Conservation (phyloP, 805 yeast genomes). For the Lipomyces oligophaga region DNA sequence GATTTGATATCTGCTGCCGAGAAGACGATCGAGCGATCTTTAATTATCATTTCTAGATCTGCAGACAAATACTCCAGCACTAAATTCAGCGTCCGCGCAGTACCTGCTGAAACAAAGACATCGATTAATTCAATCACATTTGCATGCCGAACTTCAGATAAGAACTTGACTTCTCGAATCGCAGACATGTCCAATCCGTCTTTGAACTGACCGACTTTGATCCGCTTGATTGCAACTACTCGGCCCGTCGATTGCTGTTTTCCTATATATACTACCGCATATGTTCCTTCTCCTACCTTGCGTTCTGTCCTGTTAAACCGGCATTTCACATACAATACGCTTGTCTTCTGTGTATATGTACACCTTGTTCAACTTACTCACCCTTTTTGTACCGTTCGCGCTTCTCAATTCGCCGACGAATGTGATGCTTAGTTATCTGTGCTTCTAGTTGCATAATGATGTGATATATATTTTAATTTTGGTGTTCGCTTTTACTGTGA, state of each 20-base stretch:
- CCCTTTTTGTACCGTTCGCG: no score
- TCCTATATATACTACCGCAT: slow-evolving; percentile 78
- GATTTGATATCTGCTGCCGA: slow-evolving; percentile 83
- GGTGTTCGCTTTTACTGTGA: no score
- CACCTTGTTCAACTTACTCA: no score
- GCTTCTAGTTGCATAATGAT: no score
- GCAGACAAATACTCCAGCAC: slow-evolving; percentile 92
- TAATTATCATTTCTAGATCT: slow-evolving; percentile 84
- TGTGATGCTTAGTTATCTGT: no score
- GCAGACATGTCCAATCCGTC: slow-evolving; percentile 99
- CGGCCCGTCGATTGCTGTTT: slow-evolving; percentile 44
- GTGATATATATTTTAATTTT: no score
- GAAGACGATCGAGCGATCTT: slow-evolving; percentile 71
- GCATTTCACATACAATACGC: no score
- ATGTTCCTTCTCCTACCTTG: slow-evolving; percentile 98
- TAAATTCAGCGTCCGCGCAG: slow-evolving; percentile 56
- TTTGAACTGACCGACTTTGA: slow-evolving; percentile 87
- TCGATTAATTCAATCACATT: slow-evolving; percentile 87
- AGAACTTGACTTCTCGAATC: slow-evolving; percentile 81
- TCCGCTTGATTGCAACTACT: slow-evolving; percentile 87
- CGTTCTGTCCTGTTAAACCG: no score
- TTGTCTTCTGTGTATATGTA: no score
- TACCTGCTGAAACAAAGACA: slow-evolving; percentile 57
- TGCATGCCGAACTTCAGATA: slow-evolving; percentile 72
- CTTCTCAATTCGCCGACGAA: no score